Evolutionary conservation across 169 alveolate genomes (phyloP), one percentile per base, ranked within the genome.

Genomic region (Plasmodium vivax): DNA sequence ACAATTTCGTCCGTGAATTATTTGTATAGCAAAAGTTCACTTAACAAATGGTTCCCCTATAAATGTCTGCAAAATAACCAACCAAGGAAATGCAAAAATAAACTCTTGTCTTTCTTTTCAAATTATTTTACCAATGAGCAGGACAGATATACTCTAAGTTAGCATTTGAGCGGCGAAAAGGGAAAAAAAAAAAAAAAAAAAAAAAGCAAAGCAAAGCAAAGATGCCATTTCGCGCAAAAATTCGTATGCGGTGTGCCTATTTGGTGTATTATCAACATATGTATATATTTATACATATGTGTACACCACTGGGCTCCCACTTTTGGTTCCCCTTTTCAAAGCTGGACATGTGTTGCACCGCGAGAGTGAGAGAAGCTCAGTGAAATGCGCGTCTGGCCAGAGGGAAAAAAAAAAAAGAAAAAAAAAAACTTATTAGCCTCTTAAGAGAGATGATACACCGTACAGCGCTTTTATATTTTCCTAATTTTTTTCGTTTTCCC

Each of bases 41-140:
- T 51, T 51, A 51, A 51, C 27, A 16, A 51, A 51, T 14, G 62
- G 62, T 51, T 51, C 27, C 62, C 62, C 23, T 51, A 51, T 51
- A 51, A 51, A 51, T 51, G 73, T 38, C 82, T 27, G 77, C 43
- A 79, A 62, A 80, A 62, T 47, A 43, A 27, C 43, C 27, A 80
- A 38, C 47, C 73, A 38, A 79, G 84, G 34, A 43, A 80, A 80
- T 80, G 16, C 72, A 79, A 58, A 88, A 88, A 92, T 73, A 82
- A 82, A 79, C 23, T 92, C 7, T 82, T 83, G 83, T 92, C 95
- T 54, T 92, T 92, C 51, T 71, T 92, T 92, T 92, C 95, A 38
- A 92, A 83, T 51, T 92, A 71, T 16, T 92, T 92, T 36, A 73
- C 83, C 27, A 72, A 58, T 68, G 95, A 92, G 58, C 32, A 62